Evolutionary conservation across 2,329 filamentous ascomycete species (phyloP), one percentile per base, ranked within the genome.

Genomic region (Xylariaceae sp.): DNA sequence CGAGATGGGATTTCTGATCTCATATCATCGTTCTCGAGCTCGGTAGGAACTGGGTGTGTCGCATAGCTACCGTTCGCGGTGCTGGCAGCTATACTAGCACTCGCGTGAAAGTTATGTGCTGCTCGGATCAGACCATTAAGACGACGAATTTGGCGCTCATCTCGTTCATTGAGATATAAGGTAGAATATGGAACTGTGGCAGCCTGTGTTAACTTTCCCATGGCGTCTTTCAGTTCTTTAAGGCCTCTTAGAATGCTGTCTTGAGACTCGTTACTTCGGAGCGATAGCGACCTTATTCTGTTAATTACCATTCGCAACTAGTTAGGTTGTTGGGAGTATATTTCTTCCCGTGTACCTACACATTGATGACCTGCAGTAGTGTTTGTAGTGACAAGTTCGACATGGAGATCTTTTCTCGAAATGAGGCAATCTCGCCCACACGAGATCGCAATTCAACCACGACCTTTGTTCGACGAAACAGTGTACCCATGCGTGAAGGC

Each of bases 331-430:
- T 10, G 45, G 18, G 13, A 3, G 8, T n/a, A 41, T 26, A 15
- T 10, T 7, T 35, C 18, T 6, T 9, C n/a, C n/a, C n/a, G n/a
- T n/a, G n/a, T n/a, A 44, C 57, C 42, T 53, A 59, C 57, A 59
- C 57, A 45, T 57, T 59, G 16, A 59, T 57, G 18, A 59, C 53
- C 27, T 59, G 57, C 33, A 59, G 46, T 21, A 59, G 24, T 37
- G 57, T 59, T 39, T 59, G 57, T 4, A 59, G 15, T 7, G 53
- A 59, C 24, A 59, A 18, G 16, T 57, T 59, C 10, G 57, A 59
- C 57, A 59, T 59, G 7, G 53, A 59, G n/a, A 59, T 53, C 46
- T 57, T 59, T 32, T 59, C 57, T 51, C 57, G 49, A 49, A 57
- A 57, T 15, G 57, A 59, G 20, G 53, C 50, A 30, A 59, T 59